Percentiles rank a stretch among this genome's conserved stretches.
Evolutionary conservation across 306 rosid genomes (phyloP).

Genomic region (Glycine soja): DNA sequence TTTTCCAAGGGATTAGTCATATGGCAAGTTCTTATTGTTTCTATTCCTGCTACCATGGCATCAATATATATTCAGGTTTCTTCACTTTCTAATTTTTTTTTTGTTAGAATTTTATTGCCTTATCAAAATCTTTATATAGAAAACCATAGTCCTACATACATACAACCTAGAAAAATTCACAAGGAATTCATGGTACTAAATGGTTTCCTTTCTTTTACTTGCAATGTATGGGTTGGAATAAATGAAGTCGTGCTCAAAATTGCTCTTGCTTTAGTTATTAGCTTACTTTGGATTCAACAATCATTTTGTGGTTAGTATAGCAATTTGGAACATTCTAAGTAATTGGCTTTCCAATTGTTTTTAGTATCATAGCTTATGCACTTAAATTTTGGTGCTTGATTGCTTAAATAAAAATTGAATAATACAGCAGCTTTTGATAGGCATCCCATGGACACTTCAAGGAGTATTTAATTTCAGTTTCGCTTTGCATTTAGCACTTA

Average conservation of each 20-base stretch:
- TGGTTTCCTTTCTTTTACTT: conserved; percentile 40
- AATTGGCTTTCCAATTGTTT: conserved; percentile 35
- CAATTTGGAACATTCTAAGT: background rate
- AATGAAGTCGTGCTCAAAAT: conserved; percentile 68
- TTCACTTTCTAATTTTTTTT: too few species aligned
- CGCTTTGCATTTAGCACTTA: background rate
- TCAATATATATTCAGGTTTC: too few species aligned
- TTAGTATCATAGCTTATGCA: background rate
- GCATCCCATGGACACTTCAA: background rate
- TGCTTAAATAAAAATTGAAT: background rate
- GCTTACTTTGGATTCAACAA: conserved; percentile 66
- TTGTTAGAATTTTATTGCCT: too few species aligned
- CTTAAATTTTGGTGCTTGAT: background rate
- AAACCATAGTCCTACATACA: background rate
- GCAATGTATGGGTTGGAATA: conserved; percentile 57
- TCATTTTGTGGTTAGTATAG: conserved; percentile 71
- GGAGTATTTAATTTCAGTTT: background rate
- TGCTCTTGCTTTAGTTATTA: conserved; percentile 59
- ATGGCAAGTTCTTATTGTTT: too few species aligned
- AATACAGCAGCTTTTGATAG: conserved; percentile 5
- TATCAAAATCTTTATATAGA: background rate
- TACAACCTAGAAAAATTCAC: background rate
- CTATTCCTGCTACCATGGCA: too few species aligned
- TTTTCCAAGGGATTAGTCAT: too few species aligned
- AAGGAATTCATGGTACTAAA: conserved; percentile 11